A percentile compares a stretch with the other conserved stretches of the same genome.
These are phyloP conservation scores for Vitis labrusca DNA, from an alignment of 164 flowering plant species.

Conservation along the genomic window DNA sequence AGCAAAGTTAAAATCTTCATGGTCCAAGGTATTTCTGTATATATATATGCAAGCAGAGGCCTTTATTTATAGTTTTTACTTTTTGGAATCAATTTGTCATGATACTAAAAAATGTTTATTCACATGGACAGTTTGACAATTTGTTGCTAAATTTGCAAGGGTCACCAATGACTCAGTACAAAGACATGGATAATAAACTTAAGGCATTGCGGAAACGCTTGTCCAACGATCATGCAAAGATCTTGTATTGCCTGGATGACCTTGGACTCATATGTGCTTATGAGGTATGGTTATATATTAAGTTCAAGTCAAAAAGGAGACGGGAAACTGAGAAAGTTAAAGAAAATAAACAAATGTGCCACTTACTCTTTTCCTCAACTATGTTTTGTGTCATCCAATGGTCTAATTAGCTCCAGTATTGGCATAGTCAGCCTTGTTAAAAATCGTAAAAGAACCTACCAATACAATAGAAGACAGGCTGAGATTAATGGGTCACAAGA, in stretches of 20 bases:
- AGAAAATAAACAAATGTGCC: neutral
- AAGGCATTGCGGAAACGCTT: constrained; percentile 42
- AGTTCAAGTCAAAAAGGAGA: neutral
- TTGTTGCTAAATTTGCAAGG: constrained; percentile 36
- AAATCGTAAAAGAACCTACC: no score
- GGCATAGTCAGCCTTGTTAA: no score
- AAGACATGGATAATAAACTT: constrained; percentile 48
- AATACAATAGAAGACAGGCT: no score
- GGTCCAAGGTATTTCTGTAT: constrained; percentile 55
- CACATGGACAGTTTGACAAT: constrained; percentile 55
- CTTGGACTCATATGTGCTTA: constrained; percentile 79
- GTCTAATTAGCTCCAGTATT: no score
- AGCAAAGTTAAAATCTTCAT: constrained; percentile 44
- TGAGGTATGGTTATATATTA: constrained; percentile 53
- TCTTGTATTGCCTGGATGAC: constrained; percentile 71
- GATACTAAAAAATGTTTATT: neutral
- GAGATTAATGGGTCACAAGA: no score
- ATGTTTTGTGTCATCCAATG: no score
- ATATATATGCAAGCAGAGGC: neutral
- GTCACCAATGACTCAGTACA: constrained; percentile 32
- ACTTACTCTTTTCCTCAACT: no score
- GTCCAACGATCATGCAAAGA: constrained; percentile 51
- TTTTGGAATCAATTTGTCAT: neutral
- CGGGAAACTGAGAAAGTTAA: neutral
- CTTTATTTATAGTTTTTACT: neutral